Evolutionary conservation across 2,329 filamentous ascomycete genomes (phyloP), one percentile per base, ranked within the genome.

Genomic region (Fusarium torreyae): DNA sequence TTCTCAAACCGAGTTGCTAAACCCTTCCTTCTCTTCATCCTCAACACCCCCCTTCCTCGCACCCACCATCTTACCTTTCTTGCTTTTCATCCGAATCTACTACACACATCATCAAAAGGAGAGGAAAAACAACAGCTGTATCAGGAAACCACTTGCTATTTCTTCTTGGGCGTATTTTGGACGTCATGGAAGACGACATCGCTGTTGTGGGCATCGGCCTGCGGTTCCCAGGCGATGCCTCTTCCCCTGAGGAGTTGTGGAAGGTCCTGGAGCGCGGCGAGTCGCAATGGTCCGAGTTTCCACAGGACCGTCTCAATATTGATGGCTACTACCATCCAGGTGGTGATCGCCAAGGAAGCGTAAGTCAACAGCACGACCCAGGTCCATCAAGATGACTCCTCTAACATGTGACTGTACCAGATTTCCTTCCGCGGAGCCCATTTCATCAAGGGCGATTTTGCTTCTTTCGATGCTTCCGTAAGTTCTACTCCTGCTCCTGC

Each of bases 291-390:
- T 82, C 81, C 1, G 80, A 85, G 45, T 83, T 86, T 18, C 84
- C 85, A 1, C 69, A 77, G 8, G 78, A 82, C 11, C 80, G 86
- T 11, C 82, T 88, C 66, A 86, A 87, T 40, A 81, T 84, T 34
- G 78, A 83, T 15, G 83, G 83, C n/a, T 87, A 86, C 70, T 85
- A 84, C 66, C 86, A 88, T 69, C 85, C 85, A 0, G 82, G 85
- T 20, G 81, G 81, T 8, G 81, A 83, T 45, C 79, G 84, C 9
- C 81, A 84, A 58, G 85, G 85, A 39, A 83, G 81, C 66, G 84
- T 86, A 73, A 72, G 83, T 72, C 18, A 70, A 33, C 39, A 38
- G 2, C 24, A 33, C 28, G n/a, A 10, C 20, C 38, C 45, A 17
- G 15, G n/a, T 31, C 10, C 10, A 10, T 36, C 31, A 26, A 34